Evolutionary conservation across 768 basidiomycete genomes (phyloP).

Genomic region (Termitomyces sp.): DNA sequence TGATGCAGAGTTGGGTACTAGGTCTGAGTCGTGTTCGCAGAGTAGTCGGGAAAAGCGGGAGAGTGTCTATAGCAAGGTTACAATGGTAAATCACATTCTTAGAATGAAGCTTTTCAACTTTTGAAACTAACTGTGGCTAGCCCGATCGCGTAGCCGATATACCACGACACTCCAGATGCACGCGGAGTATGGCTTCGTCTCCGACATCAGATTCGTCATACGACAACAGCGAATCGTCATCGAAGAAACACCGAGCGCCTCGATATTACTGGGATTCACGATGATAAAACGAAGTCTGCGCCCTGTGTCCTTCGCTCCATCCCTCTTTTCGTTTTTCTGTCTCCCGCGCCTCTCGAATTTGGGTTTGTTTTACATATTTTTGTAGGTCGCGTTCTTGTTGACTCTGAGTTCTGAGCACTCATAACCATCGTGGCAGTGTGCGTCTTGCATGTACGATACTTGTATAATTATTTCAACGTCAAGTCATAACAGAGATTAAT

Average conservation of each 20-base stretch:
- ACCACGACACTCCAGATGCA: constrained; percentile 9
- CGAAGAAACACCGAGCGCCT: constrained; percentile 19
- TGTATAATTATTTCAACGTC: background rate
- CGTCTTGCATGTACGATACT: background rate
- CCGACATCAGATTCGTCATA: constrained; percentile 17
- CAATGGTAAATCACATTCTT: constrained; percentile 5
- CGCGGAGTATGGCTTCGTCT: constrained; percentile 4
- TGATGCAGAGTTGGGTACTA: constrained; percentile 4
- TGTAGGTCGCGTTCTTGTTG: background rate
- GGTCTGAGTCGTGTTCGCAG: background rate
- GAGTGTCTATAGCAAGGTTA: background rate
- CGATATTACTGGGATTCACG: constrained; percentile 28
- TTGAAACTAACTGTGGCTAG: background rate
- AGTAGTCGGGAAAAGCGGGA: constrained; percentile 6
- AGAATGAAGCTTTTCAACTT: background rate
- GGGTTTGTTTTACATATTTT: background rate
- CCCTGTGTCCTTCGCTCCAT: background rate
- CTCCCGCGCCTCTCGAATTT: background rate
- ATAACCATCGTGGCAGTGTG: background rate
- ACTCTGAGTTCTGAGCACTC: background rate
- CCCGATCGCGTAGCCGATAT: constrained; percentile 10
- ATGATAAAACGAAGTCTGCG: background rate
- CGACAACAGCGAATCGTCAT: constrained; percentile 17
- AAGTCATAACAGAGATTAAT: background rate
- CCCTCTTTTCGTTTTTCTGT: background rate